Percentiles rank a stretch among this genome's conserved stretches.
phyloP scores from a whole-genome alignment of 2,329 filamentous ascomycete genomes.

The Cladosporium sp. region DNA sequence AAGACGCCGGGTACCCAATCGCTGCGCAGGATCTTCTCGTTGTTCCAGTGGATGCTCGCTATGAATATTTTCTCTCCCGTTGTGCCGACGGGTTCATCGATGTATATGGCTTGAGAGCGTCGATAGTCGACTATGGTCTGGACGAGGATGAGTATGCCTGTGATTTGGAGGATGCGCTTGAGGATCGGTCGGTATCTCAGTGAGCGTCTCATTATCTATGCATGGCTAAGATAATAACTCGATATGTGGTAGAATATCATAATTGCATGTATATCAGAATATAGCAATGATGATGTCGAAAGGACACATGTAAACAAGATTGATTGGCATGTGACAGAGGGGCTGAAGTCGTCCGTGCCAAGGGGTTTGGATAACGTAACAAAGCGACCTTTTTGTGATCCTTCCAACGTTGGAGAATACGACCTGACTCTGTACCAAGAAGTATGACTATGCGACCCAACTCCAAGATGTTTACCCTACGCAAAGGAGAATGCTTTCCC shows the following conservation, averaged over 20 bases:
- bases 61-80: constrained; percentile 53
- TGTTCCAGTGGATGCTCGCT: constrained; percentile 66
- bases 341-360: constrained; percentile 1
- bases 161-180: constrained; percentile 9
- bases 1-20: constrained; percentile 62
- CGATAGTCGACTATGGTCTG: constrained; percentile 11
- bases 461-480: neutral
- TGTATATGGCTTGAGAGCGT: neutral
- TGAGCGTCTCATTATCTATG: constrained; percentile 4
- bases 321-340: neutral
- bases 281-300: too few relatives aligned
- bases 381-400: neutral
- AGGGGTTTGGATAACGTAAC: neutral
- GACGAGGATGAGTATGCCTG: constrained; percentile 2
- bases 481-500: neutral
- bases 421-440: neutral
- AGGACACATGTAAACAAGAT: neutral
- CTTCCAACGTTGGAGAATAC: neutral
- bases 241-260: too few relatives aligned
- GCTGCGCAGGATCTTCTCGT: constrained; percentile 54
- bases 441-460: neutral
- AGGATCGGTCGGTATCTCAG: constrained; percentile 5
- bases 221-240: too few relatives aligned
- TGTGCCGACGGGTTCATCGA: neutral
- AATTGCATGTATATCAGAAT: too few relatives aligned